Percentiles rank a stretch among this genome's conserved stretches.
Evolutionary conservation across 2,329 filamentous ascomycete genomes (phyloP).

Genomic region (Aspergillus aculeatus): DNA sequence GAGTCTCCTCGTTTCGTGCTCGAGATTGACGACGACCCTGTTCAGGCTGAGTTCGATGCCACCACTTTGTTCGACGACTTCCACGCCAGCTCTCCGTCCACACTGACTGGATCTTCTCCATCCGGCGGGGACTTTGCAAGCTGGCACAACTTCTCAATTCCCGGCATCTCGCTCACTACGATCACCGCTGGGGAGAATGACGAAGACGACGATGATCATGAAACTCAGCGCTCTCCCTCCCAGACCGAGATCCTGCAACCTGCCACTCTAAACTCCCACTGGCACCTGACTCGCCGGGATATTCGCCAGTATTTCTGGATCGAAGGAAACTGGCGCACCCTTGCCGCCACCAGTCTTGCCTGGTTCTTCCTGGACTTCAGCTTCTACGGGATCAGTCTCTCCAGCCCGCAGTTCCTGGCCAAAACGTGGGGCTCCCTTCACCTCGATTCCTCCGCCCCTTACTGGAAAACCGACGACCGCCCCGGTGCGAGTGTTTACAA

Average conservation of each 20-base stretch:
- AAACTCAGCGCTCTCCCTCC: conserved; percentile 17
- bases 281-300: conserved; percentile 39
- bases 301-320: conserved; percentile 45
- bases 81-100: conserved; percentile 7
- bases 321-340: conserved; percentile 44
- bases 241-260: conserved; percentile 30
- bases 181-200: conserved; percentile 19
- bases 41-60: conserved; percentile 59
- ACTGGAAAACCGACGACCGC: conserved; percentile 37
- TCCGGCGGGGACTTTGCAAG: conserved; percentile 29
- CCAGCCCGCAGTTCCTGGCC: conserved; percentile 42
- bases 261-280: conserved; percentile 43
- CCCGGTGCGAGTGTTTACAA: conserved; percentile 44
- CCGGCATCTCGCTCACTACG: conserved; percentile 27
- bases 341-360: conserved; percentile 49
- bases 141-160: conserved; percentile 21
- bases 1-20: conserved; percentile 66
- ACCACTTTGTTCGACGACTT: conserved; percentile 56
- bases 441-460: conserved; percentile 28
- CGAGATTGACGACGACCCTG: conserved; percentile 63
- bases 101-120: conserved; percentile 12
- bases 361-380: conserved; percentile 60
- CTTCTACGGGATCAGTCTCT: conserved; percentile 57
- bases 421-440: conserved; percentile 41
- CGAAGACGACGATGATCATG: neutral